Conservation (phyloP, 306 rosid genomes). For the Cajanus cajan region DNA sequence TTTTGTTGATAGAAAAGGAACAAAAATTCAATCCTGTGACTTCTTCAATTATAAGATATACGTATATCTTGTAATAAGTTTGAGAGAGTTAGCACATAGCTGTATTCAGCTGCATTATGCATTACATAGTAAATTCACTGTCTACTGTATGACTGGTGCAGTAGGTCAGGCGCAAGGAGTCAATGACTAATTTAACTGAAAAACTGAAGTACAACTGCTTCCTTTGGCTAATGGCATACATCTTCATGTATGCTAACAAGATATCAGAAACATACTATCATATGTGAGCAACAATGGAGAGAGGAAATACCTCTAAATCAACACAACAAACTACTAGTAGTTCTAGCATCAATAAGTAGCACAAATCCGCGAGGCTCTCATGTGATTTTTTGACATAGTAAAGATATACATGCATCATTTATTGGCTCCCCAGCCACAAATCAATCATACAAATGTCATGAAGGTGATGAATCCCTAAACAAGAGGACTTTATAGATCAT, state of each 20-base stretch:
- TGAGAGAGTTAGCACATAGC: background rate
- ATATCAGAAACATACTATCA: constrained; percentile 2
- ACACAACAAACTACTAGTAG: background rate
- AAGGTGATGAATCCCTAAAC: background rate
- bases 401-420: background rate
- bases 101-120: background rate
- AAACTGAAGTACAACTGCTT: background rate
- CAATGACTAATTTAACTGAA: background rate
- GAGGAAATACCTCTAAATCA: background rate
- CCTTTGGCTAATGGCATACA: background rate
- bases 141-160: background rate
- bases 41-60: background rate
- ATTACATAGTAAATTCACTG: background rate
- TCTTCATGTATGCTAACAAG: background rate
- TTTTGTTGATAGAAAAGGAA: background rate
- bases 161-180: background rate
- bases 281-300: background rate
- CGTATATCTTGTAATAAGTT: background rate
- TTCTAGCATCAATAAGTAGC: constrained; percentile 1
- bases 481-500: background rate
- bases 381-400: background rate
- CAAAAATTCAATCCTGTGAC: background rate
- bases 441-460: background rate
- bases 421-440: background rate
- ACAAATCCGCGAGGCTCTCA: background rate